Evolutionary conservation across 805 yeast species (phyloP).

Genomic region (Barnettozyma botsteinii): DNA sequence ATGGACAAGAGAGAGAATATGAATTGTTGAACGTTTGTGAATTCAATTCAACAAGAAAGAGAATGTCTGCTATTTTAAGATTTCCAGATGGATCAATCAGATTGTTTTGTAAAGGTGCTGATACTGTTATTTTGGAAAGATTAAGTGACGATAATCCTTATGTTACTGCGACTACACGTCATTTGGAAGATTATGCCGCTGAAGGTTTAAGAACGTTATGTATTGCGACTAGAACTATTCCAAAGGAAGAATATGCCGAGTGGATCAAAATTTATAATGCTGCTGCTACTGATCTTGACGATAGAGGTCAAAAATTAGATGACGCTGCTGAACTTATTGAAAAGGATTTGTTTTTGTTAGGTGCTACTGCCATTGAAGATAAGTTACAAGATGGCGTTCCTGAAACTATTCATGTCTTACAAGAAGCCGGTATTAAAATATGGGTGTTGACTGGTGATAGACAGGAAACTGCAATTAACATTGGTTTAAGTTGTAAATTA

Average conservation of each 20-base stretch:
- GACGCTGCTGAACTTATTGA: slow-evolving; percentile 89
- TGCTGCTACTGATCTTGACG: slow-evolving; percentile 76
- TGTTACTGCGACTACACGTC: slow-evolving; percentile 75
- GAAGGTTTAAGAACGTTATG: slow-evolving; percentile 95
- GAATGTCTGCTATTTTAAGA: slow-evolving; percentile 94
- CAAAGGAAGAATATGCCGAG: slow-evolving; percentile 66
- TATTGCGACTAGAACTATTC: slow-evolving; percentile 75
- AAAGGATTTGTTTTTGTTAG: slow-evolving; percentile 68
- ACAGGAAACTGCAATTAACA: slow-evolving; percentile 97
- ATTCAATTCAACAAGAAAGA: slow-evolving; percentile 93
- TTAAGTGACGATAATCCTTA: slow-evolving; percentile 68
- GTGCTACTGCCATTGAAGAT: slow-evolving; percentile 98
- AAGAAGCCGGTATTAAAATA: slow-evolving; percentile 92
- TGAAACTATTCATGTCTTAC: slow-evolving; percentile 90
- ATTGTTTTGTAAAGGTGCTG: slow-evolving; percentile 95
- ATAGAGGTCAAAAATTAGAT: slow-evolving; percentile 73
- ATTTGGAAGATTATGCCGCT: slow-evolving; percentile 92
- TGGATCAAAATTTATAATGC: slow-evolving; percentile 67
- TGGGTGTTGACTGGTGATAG: slow-evolving; percentile 99
- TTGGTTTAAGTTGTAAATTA: slow-evolving; percentile 96
- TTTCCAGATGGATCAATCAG: slow-evolving; percentile 92
- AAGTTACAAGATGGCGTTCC: slow-evolving; percentile 98
- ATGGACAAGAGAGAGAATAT: slow-evolving; percentile 48
- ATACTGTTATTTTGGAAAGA: slow-evolving; percentile 89
- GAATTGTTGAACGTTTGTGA: slow-evolving; percentile 90